Base-by-base conservation (phyloP, 2,329 filamentous ascomycete genomes). In the Fusarium hostae region DNA sequence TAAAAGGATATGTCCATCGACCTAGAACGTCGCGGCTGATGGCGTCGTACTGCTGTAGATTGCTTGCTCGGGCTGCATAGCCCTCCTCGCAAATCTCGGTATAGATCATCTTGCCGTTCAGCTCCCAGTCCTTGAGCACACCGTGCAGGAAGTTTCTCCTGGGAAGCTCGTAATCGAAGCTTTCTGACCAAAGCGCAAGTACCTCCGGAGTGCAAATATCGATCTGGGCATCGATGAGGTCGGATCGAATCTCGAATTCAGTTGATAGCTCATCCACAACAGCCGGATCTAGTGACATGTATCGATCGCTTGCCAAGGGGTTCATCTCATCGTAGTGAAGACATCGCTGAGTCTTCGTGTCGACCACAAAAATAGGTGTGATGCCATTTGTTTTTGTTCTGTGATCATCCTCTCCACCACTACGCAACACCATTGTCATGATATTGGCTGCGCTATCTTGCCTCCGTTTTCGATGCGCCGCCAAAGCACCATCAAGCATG, bases 121-220 rank as follows among this genome's bases (percentile, higher is more conserved):
- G 86, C 79, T 99, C 96, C 84, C 94, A 97, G 80, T 99, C 96
- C 83, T 98, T 98, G 59, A 99, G 84, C 3, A 98, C 94, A 65
- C 95, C 95, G 79, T 95, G 93, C 39, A 99, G 83, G 76, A 97
- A 98, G 77, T 97, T 94, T 76, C 91, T 92, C 59, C 95, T 89
- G 2, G 95, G 94, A 11, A 94, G 87, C 79, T 98, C 94, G 80
- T 97, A 98, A 80, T 99, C 95, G 77, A 98, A 99, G 78, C 95
- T 97, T 82, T 99, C 96, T 12, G 94, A 96, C 94, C 96, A 99
- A 63, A 98, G 84, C 11, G 95, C 95, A 45, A 98, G 87, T 12
- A 98, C 95, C 78, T 98, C 96, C 0, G 95, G 95, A 2, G 96
- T 98, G 82, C 95, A 98, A 71, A 99, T 98, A 79, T 99, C 96